A percentile compares a stretch with the other conserved stretches of the same genome.
Evolutionary conservation across 345 rosid species (phyloP).

Genomic region (Dimocarpus longan): DNA sequence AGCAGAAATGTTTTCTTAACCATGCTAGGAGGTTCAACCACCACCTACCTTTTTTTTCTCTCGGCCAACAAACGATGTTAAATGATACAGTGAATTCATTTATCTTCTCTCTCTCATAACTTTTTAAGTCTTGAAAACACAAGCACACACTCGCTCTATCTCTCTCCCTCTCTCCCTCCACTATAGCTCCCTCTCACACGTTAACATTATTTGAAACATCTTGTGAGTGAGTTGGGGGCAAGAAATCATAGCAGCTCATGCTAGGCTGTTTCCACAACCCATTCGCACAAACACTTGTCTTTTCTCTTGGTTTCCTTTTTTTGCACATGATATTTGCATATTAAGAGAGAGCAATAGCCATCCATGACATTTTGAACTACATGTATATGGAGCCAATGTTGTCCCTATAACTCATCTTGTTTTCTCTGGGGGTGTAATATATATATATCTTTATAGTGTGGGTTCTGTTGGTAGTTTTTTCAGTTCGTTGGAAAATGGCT

Average conservation of each 20-base stretch:
- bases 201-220: conserved; percentile 16
- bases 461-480: neutral
- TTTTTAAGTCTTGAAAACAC: neutral
- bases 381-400: neutral
- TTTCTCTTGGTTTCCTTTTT: conserved; percentile 13
- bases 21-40: conserved; percentile 65
- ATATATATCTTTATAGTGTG: too few species aligned
- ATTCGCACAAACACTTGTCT: conserved; percentile 10
- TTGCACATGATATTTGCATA: neutral
- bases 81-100: conserved; percentile 51
- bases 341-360: neutral
- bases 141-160: conserved; percentile 18
- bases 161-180: conserved; percentile 2
- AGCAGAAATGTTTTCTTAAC: conserved; percentile 27
- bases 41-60: conserved; percentile 64
- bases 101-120: conserved; percentile 21
- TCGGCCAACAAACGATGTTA: conserved; percentile 49
- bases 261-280: neutral
- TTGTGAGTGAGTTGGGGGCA: neutral
- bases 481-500: conserved; percentile 25
- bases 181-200: conserved; percentile 21
- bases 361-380: neutral
- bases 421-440: neutral
- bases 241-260: neutral
- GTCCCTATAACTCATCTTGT: conserved; percentile 1